Percentiles rank a stretch among this genome's conserved stretches.
phyloP scores from a whole-genome alignment of 2,329 filamentous ascomycete genomes.

The Aspergillus ruber region DNA sequence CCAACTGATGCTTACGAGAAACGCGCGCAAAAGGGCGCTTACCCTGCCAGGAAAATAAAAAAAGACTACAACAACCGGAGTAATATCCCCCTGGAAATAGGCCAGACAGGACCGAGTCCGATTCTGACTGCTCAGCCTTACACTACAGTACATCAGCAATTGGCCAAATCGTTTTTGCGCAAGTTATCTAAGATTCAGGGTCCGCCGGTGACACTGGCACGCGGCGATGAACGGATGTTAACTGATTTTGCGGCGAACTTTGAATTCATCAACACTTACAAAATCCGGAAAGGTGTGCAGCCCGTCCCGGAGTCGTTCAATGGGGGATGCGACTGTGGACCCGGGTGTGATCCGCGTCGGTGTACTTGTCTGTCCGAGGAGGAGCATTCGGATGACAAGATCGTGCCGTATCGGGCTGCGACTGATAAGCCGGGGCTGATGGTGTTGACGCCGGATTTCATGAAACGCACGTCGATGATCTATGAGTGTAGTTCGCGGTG shows the following conservation, averaged over 20 bases:
- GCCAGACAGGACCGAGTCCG: conserved; percentile 5
- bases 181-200: conserved; percentile 23
- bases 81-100: conserved; percentile 5
- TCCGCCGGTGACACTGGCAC: conserved; percentile 19
- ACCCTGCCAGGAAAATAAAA: conserved; percentile 11
- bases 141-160: conserved; percentile 4
- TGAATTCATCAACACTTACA: conserved; percentile 34
- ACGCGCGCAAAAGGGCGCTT: conserved; percentile 12
- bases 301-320: conserved; percentile 24
- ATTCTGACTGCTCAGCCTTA: neutral
- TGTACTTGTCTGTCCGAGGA: conserved; percentile 29
- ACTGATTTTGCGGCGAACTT: conserved; percentile 27
- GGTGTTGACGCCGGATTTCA: conserved; percentile 25
- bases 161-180: conserved; percentile 12
- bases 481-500: conserved; percentile 38
- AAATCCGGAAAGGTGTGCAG: conserved; percentile 25
- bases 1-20: conserved; percentile 16
- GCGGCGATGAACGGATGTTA: conserved; percentile 9
- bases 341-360: conserved; percentile 15
- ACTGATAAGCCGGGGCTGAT: conserved; percentile 10
- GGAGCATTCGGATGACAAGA: conserved; percentile 19
- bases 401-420: conserved; percentile 25
- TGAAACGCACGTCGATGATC: conserved; percentile 31
- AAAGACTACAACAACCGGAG: conserved; percentile 11
- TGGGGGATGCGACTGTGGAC: conserved; percentile 26